A percentile compares a stretch with the other conserved stretches of the same genome.
These are phyloP conservation scores for Leccinum longicurvipes DNA, from an alignment of 768 basidiomycete genomes.

Conservation along the genomic window DNA sequence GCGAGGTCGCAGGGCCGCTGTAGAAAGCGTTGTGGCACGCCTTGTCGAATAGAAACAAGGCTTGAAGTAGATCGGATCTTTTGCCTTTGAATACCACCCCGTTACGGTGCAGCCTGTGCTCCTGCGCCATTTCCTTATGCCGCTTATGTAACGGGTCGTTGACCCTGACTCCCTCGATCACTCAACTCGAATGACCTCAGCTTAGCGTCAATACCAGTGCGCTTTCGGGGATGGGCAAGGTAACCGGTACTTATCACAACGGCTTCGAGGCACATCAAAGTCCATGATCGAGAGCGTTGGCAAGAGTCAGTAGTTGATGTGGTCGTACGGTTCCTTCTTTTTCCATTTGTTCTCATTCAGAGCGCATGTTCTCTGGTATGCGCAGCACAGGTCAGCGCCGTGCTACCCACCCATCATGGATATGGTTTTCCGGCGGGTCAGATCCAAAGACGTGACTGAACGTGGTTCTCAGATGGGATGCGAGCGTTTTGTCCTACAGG, in stretches of 20 bases:
- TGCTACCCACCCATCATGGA: constrained; percentile 9
- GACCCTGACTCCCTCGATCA: neutral
- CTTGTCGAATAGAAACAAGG: neutral
- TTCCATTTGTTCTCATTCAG: neutral
- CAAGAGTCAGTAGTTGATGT: neutral
- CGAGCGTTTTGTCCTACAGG: neutral
- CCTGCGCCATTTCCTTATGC: neutral
- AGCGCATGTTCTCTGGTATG: constrained; percentile 3
- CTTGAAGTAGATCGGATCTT: neutral
- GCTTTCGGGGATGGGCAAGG: constrained; percentile 6
- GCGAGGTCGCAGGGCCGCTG: neutral
- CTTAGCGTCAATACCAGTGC: neutral
- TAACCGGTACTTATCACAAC: constrained; percentile 4
- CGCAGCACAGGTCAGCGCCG: neutral
- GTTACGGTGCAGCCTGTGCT: no score
- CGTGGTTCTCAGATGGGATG: neutral
- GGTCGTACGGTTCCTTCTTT: neutral
- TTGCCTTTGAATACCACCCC: neutral
- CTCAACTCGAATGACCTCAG: neutral
- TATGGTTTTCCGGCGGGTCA: neutral
- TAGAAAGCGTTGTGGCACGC: neutral
- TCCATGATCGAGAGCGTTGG: neutral
- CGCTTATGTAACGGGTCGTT: no score
- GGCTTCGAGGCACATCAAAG: neutral
- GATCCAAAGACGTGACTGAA: neutral